phyloP scores from a whole-genome alignment of 495 filamentous ascomycete species.

The Choiromyces venosus region DNA sequence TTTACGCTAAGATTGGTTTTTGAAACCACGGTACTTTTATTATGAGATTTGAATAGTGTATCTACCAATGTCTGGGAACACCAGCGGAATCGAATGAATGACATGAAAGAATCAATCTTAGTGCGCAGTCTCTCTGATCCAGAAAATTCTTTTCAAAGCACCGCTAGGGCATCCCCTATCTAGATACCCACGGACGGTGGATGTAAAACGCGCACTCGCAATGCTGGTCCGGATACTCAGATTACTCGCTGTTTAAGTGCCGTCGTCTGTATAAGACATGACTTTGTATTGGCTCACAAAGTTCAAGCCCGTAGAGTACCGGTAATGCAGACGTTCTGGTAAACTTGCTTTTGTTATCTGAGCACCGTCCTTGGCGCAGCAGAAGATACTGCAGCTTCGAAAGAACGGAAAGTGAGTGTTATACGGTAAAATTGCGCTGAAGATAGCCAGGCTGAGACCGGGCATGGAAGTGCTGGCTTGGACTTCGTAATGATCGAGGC shows the following conservation, averaged over 20 bases:
- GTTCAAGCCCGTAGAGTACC: background rate
- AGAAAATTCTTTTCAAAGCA: background rate
- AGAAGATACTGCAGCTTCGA: background rate
- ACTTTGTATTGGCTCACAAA: background rate
- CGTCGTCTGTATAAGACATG: background rate
- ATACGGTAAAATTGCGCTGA: background rate
- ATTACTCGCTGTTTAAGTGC: background rate
- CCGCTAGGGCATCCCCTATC: background rate
- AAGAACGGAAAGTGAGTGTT: background rate
- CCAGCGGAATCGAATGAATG: background rate
- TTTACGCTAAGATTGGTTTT: background rate
- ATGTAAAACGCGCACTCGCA: background rate
- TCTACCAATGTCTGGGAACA: too few relatives aligned
- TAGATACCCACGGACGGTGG: background rate
- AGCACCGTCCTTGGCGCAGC: background rate
- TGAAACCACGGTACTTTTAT: too few relatives aligned
- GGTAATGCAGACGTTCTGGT: background rate
- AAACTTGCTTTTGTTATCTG: background rate
- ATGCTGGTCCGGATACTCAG: background rate
- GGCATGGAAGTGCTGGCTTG: background rate
- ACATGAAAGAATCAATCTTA: background rate
- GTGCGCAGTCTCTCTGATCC: background rate
- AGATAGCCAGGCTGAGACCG: background rate
- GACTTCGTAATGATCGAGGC: background rate
- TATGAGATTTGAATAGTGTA: background rate